A percentile compares a stretch with the other conserved stretches of the same genome.
These are phyloP conservation scores for Fusarium neocosmosporiellum DNA, from an alignment of 2,329 filamentous ascomycete species.

Conservation along the genomic window DNA sequence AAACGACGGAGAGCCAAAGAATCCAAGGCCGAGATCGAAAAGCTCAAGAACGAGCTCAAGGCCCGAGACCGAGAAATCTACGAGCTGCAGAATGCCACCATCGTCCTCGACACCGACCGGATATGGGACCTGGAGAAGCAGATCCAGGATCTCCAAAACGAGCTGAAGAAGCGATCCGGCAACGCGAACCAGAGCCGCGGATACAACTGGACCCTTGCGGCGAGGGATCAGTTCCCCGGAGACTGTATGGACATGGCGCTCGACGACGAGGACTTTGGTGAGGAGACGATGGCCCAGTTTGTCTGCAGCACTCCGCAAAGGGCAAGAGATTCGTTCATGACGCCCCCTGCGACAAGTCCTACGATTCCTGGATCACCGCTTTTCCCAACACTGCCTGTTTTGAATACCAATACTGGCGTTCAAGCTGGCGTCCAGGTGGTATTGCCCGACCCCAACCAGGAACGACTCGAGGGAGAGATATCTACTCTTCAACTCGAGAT, in stretches of 20 bases:
- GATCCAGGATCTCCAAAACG: slow-evolving; percentile 49
- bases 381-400: slow-evolving; percentile 36
- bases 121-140: slow-evolving; percentile 56
- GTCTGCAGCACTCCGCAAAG: slow-evolving; percentile 63
- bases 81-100: slow-evolving; percentile 62
- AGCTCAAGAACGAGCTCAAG: slow-evolving; percentile 61
- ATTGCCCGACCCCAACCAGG: slow-evolving; percentile 56
- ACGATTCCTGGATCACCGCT: slow-evolving; percentile 52
- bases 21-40: slow-evolving; percentile 59
- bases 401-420: slow-evolving; percentile 19
- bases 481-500: slow-evolving; percentile 61
- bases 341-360: slow-evolving; percentile 67
- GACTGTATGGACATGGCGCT: slow-evolving; percentile 55
- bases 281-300: slow-evolving; percentile 63
- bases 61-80: slow-evolving; percentile 65
- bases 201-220: slow-evolving; percentile 64
- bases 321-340: slow-evolving; percentile 61
- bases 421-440: slow-evolving; percentile 26
- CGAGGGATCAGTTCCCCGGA: slow-evolving; percentile 58
- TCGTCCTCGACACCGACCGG: slow-evolving; percentile 59
- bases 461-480: slow-evolving; percentile 59
- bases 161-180: slow-evolving; percentile 44
- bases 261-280: slow-evolving; percentile 58
- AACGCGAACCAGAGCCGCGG: slow-evolving; percentile 40
- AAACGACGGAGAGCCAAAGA: slow-evolving; percentile 55